Evolutionary conservation across 1,284 basidiomycete genomes (phyloP), one percentile per base, ranked within the genome.

Genomic region (Blastosporella zonata): DNA sequence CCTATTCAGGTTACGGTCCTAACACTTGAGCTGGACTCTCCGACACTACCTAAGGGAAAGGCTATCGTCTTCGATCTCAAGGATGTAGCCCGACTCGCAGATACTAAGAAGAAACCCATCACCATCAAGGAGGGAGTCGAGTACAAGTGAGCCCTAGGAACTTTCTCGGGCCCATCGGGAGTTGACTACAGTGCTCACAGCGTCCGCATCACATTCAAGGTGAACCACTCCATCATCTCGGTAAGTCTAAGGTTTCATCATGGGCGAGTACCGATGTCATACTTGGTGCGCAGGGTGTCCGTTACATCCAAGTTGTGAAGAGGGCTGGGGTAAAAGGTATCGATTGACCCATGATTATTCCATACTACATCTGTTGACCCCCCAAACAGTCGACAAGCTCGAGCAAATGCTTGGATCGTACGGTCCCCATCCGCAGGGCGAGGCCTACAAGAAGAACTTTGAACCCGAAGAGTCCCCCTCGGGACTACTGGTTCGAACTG

Each of bases 391-490:
- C 58, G 92, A 93, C 66, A 93, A 88, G 67, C 66, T 92, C 62
- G 91, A 94, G 60, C 81, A 90, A 62, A 95, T 95, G 93, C 79
- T 94, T 28, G 93, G 92, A 22, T 93, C 90, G 2, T 95, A 90
- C 65, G 85, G 88, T 5, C 84, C 87, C 21, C 67, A 74, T 50
- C 75, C 84, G 12, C 65, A 76, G 2, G 81, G 77, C 22, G 71
- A 80, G 39, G 60, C 82, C 6, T 86, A 88, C 60, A 66, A 58
- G 50, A 87, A 86, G 67, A 78, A 84, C 66, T 90, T 91, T 64
- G 82, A 85, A 3, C 70, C 85, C 2, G 89, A 90, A 57, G 83
- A 87, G 59, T 87, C 87, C 18, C 90, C 90, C 3, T 83, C 82
- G 43, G 92, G 92, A n/a, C 72, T 89, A 71, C 50, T 94, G 29